Percentiles rank a stretch among this genome's conserved stretches.
Conservation (phyloP, 2,329 filamentous ascomycete species). For the Chaetomium globosum region DNA sequence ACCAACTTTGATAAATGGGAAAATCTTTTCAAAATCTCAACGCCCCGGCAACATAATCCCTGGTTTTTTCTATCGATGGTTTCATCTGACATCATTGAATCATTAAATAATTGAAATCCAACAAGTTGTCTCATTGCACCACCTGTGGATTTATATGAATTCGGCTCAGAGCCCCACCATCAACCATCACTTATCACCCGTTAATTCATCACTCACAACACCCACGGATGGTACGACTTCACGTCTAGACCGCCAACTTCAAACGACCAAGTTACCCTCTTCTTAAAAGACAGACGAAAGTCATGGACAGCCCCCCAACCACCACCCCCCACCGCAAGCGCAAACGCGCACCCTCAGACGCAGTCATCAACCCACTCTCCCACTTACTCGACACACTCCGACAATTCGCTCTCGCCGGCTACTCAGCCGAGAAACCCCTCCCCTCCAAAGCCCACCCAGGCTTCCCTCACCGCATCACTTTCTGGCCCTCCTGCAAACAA, state of each 20-base stretch:
- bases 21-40: not conserved
- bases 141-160: not conserved
- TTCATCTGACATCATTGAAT: not conserved
- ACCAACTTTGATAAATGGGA: not conserved
- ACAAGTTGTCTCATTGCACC: not conserved
- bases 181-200: not conserved
- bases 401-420: conserved; percentile 58
- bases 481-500: not conserved
- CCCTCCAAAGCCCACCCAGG: conserved; percentile 45
- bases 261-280: not conserved
- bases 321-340: conserved; percentile 40
- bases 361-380: conserved; percentile 57
- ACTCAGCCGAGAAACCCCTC: conserved; percentile 51
- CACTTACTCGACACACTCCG: conserved; percentile 55
- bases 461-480: conserved; percentile 55
- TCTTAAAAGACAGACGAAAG: not conserved
- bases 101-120: not conserved
- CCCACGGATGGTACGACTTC: not conserved
- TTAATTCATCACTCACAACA: not conserved
- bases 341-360: conserved; percentile 42
- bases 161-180: not conserved
- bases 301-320: conserved; percentile 14
- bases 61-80: not conserved
- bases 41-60: not conserved
- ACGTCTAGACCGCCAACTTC: not conserved